Evolutionary conservation across 1,284 basidiomycete genomes (phyloP).

Genomic region (Cryptococcus floricola): DNA sequence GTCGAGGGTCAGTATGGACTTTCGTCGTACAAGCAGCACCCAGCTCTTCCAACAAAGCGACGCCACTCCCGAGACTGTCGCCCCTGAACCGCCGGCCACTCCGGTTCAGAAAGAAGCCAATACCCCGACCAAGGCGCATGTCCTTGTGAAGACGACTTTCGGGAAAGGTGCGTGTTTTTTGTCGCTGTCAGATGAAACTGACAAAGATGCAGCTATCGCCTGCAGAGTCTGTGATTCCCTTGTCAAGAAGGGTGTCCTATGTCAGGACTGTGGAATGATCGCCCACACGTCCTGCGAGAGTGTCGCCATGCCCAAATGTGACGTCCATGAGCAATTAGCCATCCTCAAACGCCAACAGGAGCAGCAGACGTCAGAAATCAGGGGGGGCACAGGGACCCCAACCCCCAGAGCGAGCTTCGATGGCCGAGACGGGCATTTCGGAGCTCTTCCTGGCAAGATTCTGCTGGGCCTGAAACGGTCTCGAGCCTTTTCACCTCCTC

Average conservation of each 20-base stretch:
- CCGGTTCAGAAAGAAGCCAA: not conserved
- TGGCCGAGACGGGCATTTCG: slow-evolving; percentile 1
- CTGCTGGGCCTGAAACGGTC: slow-evolving; percentile 20
- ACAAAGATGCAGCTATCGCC: slow-evolving; percentile 61
- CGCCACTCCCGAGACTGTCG: slow-evolving; percentile 6
- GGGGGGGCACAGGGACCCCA: not conserved
- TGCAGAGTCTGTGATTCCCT: slow-evolving; percentile 77
- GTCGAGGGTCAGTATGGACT: slow-evolving; percentile 77
- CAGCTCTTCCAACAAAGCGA: slow-evolving; percentile 26
- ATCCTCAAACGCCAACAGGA: slow-evolving; percentile 33
- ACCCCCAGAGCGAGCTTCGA: slow-evolving; percentile 15
- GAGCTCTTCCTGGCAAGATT: slow-evolving; percentile 18
- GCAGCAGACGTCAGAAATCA: not conserved
- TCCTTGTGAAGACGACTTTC: slow-evolving; percentile 87
- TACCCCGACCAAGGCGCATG: slow-evolving; percentile 58
- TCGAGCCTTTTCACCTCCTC: slow-evolving; percentile 2
- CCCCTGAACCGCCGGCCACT: slow-evolving; percentile 10
- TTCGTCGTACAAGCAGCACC: slow-evolving; percentile 65
- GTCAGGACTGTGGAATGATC: slow-evolving; percentile 83
- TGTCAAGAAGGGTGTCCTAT: slow-evolving; percentile 85
- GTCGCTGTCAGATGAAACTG: slow-evolving; percentile 12
- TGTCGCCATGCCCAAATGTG: slow-evolving; percentile 73
- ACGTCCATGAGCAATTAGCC: slow-evolving; percentile 53
- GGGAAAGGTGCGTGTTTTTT: slow-evolving; percentile 66
- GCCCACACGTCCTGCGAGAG: slow-evolving; percentile 73